Evolutionary conservation across 1,284 basidiomycete species (phyloP).

Genomic region (Entoloma clypeatum): DNA sequence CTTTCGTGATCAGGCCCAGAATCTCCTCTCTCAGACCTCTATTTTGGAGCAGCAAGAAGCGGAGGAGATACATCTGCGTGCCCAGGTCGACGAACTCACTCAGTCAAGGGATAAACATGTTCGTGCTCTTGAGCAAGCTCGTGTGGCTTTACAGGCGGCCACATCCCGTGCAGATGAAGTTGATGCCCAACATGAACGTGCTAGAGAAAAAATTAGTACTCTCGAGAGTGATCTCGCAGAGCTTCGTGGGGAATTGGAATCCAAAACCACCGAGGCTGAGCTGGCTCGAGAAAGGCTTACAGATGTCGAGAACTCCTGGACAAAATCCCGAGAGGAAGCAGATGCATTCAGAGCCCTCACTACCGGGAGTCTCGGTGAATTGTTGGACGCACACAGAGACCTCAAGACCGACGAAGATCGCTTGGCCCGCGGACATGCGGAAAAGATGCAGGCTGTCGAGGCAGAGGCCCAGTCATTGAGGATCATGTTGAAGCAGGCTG

Average conservation of each 20-base stretch:
- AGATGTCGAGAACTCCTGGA: conserved; percentile 83
- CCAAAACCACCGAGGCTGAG: conserved; percentile 69
- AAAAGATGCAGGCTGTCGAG: conserved; percentile 80
- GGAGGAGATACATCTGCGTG: conserved; percentile 65
- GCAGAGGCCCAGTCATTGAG: conserved; percentile 71
- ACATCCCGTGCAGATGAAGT: conserved; percentile 80
- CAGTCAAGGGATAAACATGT: conserved; percentile 79
- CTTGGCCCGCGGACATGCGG: conserved; percentile 65
- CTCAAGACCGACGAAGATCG: conserved; percentile 79
- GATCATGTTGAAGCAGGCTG: conserved; percentile 74
- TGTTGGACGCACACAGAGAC: conserved; percentile 81
- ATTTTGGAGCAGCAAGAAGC: conserved; percentile 75
- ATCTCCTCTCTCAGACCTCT: conserved; percentile 74
- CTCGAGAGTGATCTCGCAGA: conserved; percentile 77
- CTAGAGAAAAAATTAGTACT: conserved; percentile 61
- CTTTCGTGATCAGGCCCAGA: conserved; percentile 78
- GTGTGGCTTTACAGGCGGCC: conserved; percentile 72
- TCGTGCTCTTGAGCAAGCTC: conserved; percentile 82
- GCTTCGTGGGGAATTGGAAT: conserved; percentile 74
- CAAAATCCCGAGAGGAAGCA: conserved; percentile 86
- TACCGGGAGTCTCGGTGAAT: conserved; percentile 77
- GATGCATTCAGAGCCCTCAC: conserved; percentile 82
- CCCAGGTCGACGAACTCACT: conserved; percentile 70
- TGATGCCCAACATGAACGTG: conserved; percentile 69
- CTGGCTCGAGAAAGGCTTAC: conserved; percentile 57